phyloP scores from a whole-genome alignment of 1,139 yeast genomes.

The Debaryomyces subglobosus region DNA sequence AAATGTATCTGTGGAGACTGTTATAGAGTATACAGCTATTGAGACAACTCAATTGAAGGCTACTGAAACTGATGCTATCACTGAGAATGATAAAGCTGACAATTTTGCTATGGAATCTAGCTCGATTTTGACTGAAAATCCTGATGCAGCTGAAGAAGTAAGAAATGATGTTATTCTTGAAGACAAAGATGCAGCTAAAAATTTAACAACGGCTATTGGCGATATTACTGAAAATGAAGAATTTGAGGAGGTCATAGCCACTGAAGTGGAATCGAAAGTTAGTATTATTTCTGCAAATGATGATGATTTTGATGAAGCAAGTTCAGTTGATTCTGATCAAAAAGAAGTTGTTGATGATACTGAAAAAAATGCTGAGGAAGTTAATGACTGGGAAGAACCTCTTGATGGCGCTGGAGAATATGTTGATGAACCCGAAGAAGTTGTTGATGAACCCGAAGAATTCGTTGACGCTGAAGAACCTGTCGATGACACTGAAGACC shows the following conservation, averaged over 20 bases:
- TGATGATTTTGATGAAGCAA: constrained; percentile 10
- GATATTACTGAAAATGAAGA: constrained; percentile 7
- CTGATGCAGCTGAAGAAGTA: background rate
- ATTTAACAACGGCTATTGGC: constrained; percentile 7
- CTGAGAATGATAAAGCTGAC: background rate
- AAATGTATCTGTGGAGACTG: constrained; percentile 9
- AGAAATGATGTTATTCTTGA: background rate
- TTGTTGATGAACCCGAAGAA: constrained; percentile 7
- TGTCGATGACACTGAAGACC: background rate
- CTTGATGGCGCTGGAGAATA: no score
- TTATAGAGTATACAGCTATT: constrained; percentile 11
- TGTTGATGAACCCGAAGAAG: background rate
- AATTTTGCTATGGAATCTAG: background rate
- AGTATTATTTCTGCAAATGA: background rate
- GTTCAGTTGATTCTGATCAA: constrained; percentile 5
- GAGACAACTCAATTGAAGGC: constrained; percentile 10
- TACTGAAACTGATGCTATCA: background rate
- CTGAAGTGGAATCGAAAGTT: background rate
- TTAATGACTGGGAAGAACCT: background rate
- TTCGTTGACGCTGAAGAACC: constrained; percentile 2
- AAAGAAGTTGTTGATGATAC: constrained; percentile 5
- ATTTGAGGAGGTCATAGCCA: background rate
- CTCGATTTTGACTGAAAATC: background rate
- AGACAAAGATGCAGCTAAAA: background rate
- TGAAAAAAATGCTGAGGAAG: background rate